phyloP scores from a whole-genome alignment of 495 filamentous ascomycete species.

The Neurospora terricola region DNA sequence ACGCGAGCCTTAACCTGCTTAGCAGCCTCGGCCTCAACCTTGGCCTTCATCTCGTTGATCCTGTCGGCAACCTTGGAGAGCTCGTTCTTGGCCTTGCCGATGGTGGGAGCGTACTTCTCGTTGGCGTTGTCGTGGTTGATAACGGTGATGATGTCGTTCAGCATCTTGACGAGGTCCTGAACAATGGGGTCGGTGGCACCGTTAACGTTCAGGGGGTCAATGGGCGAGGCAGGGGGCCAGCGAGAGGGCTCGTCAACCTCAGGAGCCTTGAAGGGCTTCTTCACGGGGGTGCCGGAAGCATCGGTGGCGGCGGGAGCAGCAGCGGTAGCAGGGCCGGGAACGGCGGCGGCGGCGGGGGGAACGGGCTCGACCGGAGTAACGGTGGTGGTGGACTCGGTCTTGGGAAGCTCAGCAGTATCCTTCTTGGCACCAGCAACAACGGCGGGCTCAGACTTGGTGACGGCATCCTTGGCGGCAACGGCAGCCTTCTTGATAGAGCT shows the following conservation, averaged over 20 bases:
- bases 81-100: slow-evolving; percentile 75
- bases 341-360: neutral
- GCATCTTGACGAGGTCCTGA: slow-evolving; percentile 85
- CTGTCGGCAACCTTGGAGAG: slow-evolving; percentile 64
- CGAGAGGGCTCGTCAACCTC: slow-evolving; percentile 52
- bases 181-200: slow-evolving; percentile 76
- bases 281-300: neutral
- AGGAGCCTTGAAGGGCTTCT: slow-evolving; percentile 33
- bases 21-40: slow-evolving; percentile 60
- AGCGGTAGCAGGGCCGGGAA: slow-evolving; percentile 10
- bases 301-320: slow-evolving; percentile 1
- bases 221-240: slow-evolving; percentile 49
- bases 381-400: slow-evolving; percentile 1
- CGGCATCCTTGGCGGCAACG: slow-evolving; percentile 20
- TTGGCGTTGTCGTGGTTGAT: slow-evolving; percentile 74
- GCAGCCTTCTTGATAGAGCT: slow-evolving; percentile 30
- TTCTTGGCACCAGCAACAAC: slow-evolving; percentile 29
- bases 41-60: slow-evolving; percentile 60
- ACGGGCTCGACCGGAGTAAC: slow-evolving; percentile 1
- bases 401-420: slow-evolving; percentile 17
- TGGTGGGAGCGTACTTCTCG: slow-evolving; percentile 60
- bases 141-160: slow-evolving; percentile 90
- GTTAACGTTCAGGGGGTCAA: slow-evolving; percentile 63
- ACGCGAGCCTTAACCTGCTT: slow-evolving; percentile 61
- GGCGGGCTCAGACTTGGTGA: slow-evolving; percentile 15